Evolutionary conservation across 1,139 yeast species (phyloP), one percentile per base, ranked within the genome.

Genomic region (Trichomonascaceae sp.): DNA sequence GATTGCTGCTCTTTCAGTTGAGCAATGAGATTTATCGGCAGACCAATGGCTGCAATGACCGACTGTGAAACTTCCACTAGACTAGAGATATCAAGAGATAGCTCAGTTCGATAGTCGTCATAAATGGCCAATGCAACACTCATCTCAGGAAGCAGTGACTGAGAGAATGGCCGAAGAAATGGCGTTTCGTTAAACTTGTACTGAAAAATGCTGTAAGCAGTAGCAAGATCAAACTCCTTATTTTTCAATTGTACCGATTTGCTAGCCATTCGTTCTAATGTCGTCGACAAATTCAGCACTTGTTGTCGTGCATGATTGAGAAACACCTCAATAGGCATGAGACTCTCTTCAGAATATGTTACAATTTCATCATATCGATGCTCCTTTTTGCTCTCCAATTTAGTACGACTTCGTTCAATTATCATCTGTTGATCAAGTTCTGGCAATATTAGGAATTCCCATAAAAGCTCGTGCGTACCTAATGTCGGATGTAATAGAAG

Each of bases 401-500:
- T 70, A 3, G 66, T 50, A 46, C 69, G 62, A 22, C 76, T 65
- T 47, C 70, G 60, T 50, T 72, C 73, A 15, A 71, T 61, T 22
- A 67, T 54, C 44, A 63, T 67, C 55, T 66, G 65, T 47, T 66
- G 71, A 48, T 71, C 63, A 38, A 74, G 60, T 7, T 70, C 73
- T 15, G 73, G 72, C 3, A 71, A 65, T 2, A 73, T 63, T 27
- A 81, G 63, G 60, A 79, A 79, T 56, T 74, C 77, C 75, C 80
- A 74, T 44, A 77, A 59, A 12, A 76, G 63, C 48, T 68, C 74
- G 54, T 73, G 74, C 20, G 64, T 58, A 13, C 66, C 54, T 55
- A 71, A 63, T 24, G 66, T 59, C 12, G 74, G 72, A 51, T 68
- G 74, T 17, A 66, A 61, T 2, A 70, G 61, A 36, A 82, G 60